These are phyloP conservation scores for Senecio squalidus DNA, from an alignment of 140 eudicot genomes.

Conservation along the genomic window DNA sequence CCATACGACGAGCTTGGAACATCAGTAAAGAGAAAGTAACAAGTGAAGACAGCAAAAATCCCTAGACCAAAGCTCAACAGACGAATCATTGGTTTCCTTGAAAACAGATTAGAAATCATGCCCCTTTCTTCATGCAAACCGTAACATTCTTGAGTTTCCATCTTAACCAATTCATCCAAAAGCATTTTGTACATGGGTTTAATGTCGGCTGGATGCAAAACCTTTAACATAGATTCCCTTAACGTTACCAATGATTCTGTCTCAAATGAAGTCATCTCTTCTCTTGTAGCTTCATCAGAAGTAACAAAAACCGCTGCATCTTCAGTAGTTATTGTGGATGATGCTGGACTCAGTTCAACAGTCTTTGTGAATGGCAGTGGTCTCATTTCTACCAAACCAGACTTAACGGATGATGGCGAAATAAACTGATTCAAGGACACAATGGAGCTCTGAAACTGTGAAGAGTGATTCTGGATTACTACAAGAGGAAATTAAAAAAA, in stretches of 20 bases:
- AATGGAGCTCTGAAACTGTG: constrained; percentile 31
- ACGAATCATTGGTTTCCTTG: not conserved
- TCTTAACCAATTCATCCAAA: constrained; percentile 33
- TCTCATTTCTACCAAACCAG: constrained; percentile 7
- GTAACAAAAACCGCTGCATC: constrained; percentile 8
- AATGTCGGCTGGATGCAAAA: constrained; percentile 18
- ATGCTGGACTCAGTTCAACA: constrained; percentile 15
- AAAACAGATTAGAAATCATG: constrained; percentile 22
- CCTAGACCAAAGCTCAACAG: constrained; percentile 3
- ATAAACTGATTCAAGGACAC: constrained; percentile 18
- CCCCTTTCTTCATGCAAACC: constrained; percentile 34
- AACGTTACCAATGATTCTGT: constrained; percentile 41
- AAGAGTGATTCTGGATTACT: constrained; percentile 2
- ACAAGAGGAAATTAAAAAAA: not conserved
- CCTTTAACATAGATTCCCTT: constrained; percentile 30
- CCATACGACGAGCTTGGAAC: constrained; percentile 23
- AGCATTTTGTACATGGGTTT: constrained; percentile 35
- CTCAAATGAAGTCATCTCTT: constrained; percentile 18
- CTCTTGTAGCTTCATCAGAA: constrained; percentile 1
- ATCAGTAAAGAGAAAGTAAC: constrained; percentile 20
- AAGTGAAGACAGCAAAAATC: not conserved
- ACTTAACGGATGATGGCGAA: constrained; percentile 20
- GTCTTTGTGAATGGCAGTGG: constrained; percentile 18
- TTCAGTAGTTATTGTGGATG: constrained; percentile 23
- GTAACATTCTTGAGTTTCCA: constrained; percentile 32